A percentile compares a stretch with the other conserved stretches of the same genome.
Conservation (phyloP, 2,329 filamentous ascomycete species). For the Teratosphaeria zuluensis region DNA sequence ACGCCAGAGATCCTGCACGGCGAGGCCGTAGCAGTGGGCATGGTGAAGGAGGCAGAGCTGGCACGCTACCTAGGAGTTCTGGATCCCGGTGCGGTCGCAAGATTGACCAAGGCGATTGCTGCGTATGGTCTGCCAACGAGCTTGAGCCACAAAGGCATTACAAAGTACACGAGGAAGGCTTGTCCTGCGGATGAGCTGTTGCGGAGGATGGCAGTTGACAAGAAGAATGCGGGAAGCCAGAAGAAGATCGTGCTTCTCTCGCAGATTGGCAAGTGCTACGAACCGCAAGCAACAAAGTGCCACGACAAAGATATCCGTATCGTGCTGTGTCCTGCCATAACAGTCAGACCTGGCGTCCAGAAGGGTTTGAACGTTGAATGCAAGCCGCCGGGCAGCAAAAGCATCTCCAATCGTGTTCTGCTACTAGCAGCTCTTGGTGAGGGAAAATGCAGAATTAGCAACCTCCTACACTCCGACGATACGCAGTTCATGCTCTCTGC, state of each 20-base stretch:
- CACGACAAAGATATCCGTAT: slow-evolving; percentile 74
- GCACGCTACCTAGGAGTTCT: slow-evolving; percentile 81
- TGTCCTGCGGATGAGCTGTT: slow-evolving; percentile 81
- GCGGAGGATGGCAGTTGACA: slow-evolving; percentile 93
- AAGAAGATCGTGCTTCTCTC: slow-evolving; percentile 94
- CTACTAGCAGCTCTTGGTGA: slow-evolving; percentile 85
- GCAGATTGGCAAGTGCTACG: slow-evolving; percentile 77
- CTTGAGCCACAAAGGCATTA: slow-evolving; percentile 70
- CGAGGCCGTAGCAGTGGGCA: slow-evolving; percentile 91
- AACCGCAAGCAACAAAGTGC: slow-evolving; percentile 82
- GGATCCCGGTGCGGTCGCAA: slow-evolving; percentile 75
- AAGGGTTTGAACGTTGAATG: slow-evolving; percentile 59
- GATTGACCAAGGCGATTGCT: slow-evolving; percentile 86
- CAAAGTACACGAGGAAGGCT: slow-evolving; percentile 73
- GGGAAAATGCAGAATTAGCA: slow-evolving; percentile 79
- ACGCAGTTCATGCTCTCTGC: slow-evolving; percentile 95
- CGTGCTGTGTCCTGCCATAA: slow-evolving; percentile 68
- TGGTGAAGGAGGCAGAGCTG: slow-evolving; percentile 95
- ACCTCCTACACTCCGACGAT: slow-evolving; percentile 91
- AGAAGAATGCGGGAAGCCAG: slow-evolving; percentile 91
- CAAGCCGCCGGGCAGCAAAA: slow-evolving; percentile 89
- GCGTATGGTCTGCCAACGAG: slow-evolving; percentile 86
- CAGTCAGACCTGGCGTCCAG: slow-evolving; percentile 63
- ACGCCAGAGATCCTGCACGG: slow-evolving; percentile 93
- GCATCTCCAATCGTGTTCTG: slow-evolving; percentile 89